These are phyloP conservation scores for Oehlia diaphana DNA, from an alignment of 192 early-diverging fungal genomes.

Conservation along the genomic window DNA sequence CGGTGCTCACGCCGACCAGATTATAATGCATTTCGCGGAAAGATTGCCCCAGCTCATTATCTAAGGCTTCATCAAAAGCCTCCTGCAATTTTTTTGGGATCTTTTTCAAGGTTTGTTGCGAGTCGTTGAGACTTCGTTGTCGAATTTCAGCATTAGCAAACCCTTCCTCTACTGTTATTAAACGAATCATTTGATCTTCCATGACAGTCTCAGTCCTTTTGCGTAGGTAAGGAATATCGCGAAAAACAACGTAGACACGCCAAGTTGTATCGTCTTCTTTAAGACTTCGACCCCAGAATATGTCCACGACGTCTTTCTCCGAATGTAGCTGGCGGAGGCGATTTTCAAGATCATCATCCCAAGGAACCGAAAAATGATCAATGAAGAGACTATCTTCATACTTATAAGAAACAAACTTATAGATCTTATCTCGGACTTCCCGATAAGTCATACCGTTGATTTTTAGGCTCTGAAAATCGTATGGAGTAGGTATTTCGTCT, in stretches of 20 bases:
- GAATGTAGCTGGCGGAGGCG: slow-evolving; percentile 13
- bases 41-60: too few relatives aligned
- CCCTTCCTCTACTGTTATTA: slow-evolving; percentile 1
- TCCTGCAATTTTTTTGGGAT: too few relatives aligned
- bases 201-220: not conserved
- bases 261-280: slow-evolving; percentile 7
- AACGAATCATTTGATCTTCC: not conserved
- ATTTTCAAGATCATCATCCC: slow-evolving; percentile 9
- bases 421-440: slow-evolving; percentile 21
- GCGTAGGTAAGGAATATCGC: not conserved
- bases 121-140: not conserved
- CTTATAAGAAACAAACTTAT: not conserved
- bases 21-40: too few relatives aligned
- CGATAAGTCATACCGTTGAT: slow-evolving; percentile 23
- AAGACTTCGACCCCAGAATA: not conserved
- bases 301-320: not conserved
- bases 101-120: too few relatives aligned
- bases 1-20: too few relatives aligned
- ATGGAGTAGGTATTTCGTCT: not conserved
- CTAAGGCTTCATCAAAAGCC: too few relatives aligned
- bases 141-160: not conserved
- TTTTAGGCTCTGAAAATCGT: slow-evolving; percentile 14
- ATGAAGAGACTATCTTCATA: not conserved
- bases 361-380: not conserved
- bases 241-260: slow-evolving; percentile 6